phyloP scores from a whole-genome alignment of 1,284 basidiomycete species.

The Melanopsichium pennsylvanicum region DNA sequence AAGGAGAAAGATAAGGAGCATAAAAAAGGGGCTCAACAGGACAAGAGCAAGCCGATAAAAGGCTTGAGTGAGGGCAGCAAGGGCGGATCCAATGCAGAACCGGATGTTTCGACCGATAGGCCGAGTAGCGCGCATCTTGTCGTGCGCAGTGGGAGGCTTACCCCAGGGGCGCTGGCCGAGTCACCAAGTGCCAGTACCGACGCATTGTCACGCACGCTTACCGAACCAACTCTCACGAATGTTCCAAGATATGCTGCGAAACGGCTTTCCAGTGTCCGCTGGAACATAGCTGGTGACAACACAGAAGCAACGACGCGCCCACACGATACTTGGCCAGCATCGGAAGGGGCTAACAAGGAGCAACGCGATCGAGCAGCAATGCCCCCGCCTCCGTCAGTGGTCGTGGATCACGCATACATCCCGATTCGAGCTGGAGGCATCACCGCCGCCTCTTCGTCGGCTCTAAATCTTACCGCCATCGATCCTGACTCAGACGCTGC shows the following conservation, averaged over 20 bases:
- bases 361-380: slow-evolving; percentile 24
- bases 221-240: too few species aligned
- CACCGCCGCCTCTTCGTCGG: slow-evolving; percentile 15
- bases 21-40: slow-evolving; percentile 13
- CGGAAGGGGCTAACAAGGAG: slow-evolving; percentile 9
- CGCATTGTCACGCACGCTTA: slow-evolving; percentile 8
- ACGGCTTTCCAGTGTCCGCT: slow-evolving; percentile 36
- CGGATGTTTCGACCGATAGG: slow-evolving; percentile 2
- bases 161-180: slow-evolving; percentile 12
- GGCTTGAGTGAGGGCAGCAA: slow-evolving; percentile 4
- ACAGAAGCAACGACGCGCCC: background rate
- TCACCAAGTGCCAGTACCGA: slow-evolving; percentile 29
- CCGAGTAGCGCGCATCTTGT: slow-evolving; percentile 5
- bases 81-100: slow-evolving; percentile 7
- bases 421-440: slow-evolving; percentile 38
- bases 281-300: slow-evolving; percentile 21
- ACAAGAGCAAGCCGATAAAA: slow-evolving; percentile 11
- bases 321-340: slow-evolving; percentile 9
- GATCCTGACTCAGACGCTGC: background rate
- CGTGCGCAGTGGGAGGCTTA: slow-evolving; percentile 10
- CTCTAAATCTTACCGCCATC: too few species aligned
- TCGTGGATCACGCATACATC: slow-evolving; percentile 34
- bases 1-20: slow-evolving; percentile 31
- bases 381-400: slow-evolving; percentile 32
- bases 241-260: too few species aligned